These are phyloP conservation scores for Zalerion maritima DNA, from an alignment of 495 filamentous ascomycete species.

Conservation along the genomic window DNA sequence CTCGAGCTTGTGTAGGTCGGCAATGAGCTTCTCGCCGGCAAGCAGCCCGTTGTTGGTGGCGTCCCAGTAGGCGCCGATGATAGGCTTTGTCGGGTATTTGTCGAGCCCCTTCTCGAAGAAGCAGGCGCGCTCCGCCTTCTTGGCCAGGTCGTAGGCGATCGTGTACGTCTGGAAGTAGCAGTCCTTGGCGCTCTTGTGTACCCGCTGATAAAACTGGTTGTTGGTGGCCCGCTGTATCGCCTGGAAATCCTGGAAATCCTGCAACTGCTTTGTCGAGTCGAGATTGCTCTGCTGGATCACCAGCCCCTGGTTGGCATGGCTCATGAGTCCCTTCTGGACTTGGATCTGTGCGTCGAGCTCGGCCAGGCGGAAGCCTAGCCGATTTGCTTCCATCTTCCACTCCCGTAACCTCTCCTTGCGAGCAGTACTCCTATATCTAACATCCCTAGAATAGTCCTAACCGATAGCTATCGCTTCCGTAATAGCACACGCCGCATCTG, in stretches of 20 bases:
- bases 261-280: no score
- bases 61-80: conserved; percentile 12
- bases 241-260: neutral
- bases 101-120: conserved; percentile 8
- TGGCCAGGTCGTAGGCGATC: conserved; percentile 9
- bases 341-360: no score
- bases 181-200: conserved; percentile 5
- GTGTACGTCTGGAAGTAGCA: conserved; percentile 12
- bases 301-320: no score
- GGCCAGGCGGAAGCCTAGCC: no score
- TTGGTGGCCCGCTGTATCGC: conserved; percentile 9
- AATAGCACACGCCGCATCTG: no score
- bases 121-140: conserved; percentile 12
- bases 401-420: no score
- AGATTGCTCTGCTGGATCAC: no score
- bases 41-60: conserved; percentile 10
- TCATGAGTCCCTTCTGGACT: no score
- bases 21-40: conserved; percentile 11
- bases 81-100: conserved; percentile 12
- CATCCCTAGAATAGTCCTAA: no score
- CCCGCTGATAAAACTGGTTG: conserved; percentile 17
- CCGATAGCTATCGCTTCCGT: no score
- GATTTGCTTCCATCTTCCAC: no score
- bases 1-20: conserved; percentile 11
- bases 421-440: no score